A percentile compares a stretch with the other conserved stretches of the same genome.
phyloP scores from a whole-genome alignment of 2,329 filamentous ascomycete species.

The Raffaelea deltoideospora region DNA sequence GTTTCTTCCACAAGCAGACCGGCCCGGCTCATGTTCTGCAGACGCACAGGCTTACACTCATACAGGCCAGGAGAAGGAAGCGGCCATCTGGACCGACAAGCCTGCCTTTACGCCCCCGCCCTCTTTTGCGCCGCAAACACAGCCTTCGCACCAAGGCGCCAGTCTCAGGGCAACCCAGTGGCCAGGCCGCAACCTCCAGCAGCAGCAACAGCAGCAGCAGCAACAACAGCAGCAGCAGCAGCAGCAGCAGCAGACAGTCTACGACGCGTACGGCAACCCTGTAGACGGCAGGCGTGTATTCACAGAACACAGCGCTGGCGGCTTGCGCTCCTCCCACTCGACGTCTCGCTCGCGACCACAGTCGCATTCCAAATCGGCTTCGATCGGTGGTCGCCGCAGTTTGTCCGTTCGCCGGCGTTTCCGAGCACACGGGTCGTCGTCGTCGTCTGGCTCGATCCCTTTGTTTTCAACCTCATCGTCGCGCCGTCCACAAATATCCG shows the following conservation, averaged over 20 bases:
- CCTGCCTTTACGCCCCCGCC: slow-evolving; percentile 16
- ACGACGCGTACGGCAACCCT: too few relatives aligned
- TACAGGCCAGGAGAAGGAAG: slow-evolving; percentile 14
- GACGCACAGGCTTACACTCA: too few relatives aligned
- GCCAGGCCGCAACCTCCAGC: background rate
- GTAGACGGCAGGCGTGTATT: too few relatives aligned
- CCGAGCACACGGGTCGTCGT: slow-evolving; percentile 24
- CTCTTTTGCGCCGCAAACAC: slow-evolving; percentile 10
- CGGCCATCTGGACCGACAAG: slow-evolving; percentile 16
- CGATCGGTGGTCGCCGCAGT: slow-evolving; percentile 17
- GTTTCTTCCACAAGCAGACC: too few relatives aligned
- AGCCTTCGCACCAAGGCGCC: background rate
- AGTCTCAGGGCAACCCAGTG: background rate
- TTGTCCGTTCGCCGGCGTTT: slow-evolving; percentile 31
- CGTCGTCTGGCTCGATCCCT: too few relatives aligned
- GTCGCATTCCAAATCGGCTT: slow-evolving; percentile 14
- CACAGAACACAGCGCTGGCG: too few relatives aligned
- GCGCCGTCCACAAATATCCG: slow-evolving; percentile 41
- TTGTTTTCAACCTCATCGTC: slow-evolving; percentile 17
- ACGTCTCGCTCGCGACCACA: background rate
- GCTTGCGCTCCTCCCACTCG: too few relatives aligned
- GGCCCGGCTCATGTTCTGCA: too few relatives aligned
- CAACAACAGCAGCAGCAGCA: background rate
- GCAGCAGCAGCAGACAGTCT: too few relatives aligned
- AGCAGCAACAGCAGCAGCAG: background rate